phyloP scores from a whole-genome alignment of 1,139 yeast species.

The Saccharomyces hybrid region DNA sequence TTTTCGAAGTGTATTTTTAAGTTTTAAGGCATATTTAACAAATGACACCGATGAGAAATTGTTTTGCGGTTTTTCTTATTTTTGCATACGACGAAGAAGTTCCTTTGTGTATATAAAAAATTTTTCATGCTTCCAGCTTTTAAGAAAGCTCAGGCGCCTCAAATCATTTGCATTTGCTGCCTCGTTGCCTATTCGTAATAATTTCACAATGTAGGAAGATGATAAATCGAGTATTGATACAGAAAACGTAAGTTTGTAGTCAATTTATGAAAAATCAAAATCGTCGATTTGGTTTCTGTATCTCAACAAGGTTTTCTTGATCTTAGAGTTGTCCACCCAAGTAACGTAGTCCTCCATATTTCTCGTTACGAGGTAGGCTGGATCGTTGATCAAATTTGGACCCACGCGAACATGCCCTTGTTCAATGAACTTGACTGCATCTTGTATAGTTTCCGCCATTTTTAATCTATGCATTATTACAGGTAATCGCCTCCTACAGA shows the following conservation, averaged over 20 bases:
- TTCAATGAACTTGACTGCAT: slow-evolving; percentile 86
- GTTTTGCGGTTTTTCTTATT: not conserved
- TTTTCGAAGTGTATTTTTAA: not conserved
- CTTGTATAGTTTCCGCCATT: slow-evolving; percentile 86
- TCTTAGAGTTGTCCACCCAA: slow-evolving; percentile 94
- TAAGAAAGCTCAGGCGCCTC: not conserved
- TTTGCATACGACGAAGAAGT: not conserved
- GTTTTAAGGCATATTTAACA: not conserved
- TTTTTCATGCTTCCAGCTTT: not conserved
- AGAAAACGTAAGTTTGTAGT: not conserved
- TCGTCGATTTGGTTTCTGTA: slow-evolving; percentile 84
- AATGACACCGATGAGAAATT: not conserved
- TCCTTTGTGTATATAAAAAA: not conserved
- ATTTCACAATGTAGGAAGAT: not conserved
- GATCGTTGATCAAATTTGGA: slow-evolving; percentile 90
- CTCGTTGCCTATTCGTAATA: not conserved
- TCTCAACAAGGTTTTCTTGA: slow-evolving; percentile 80
- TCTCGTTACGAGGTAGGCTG: slow-evolving; percentile 88
- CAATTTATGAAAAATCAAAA: slow-evolving; percentile 49
- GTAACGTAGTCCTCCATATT: slow-evolving; percentile 94
- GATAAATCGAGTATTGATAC: not conserved
- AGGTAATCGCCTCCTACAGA: slow-evolving; percentile 87
- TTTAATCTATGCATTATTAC: slow-evolving; percentile 92
- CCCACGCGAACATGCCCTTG: slow-evolving; percentile 98
- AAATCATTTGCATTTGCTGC: not conserved